Conservation (phyloP, 768 basidiomycete genomes). For the Auriscalpium orientale region DNA sequence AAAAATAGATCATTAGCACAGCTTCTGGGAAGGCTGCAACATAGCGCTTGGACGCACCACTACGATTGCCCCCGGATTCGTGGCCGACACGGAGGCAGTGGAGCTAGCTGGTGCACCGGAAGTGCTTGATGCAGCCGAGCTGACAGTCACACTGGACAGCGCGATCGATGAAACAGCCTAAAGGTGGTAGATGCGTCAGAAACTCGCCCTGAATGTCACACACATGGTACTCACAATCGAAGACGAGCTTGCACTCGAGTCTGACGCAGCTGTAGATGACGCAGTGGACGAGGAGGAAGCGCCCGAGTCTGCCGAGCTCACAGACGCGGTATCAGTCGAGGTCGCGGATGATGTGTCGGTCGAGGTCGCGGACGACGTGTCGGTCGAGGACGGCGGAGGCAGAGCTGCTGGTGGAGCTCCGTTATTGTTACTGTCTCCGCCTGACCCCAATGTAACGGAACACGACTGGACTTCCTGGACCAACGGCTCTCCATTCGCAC, state of each 20-base stretch:
- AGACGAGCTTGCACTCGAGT: background rate
- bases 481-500: conserved; percentile 20
- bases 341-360: background rate
- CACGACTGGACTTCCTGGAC: conserved; percentile 28
- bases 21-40: background rate
- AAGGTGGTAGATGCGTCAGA: background rate
- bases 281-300: conserved; percentile 8
- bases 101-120: background rate
- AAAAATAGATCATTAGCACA: no score
- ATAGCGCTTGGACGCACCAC: background rate
- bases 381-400: background rate
- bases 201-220: background rate
- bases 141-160: background rate
- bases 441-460: conserved; percentile 10
- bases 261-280: background rate
- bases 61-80: background rate
- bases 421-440: background rate
- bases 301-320: background rate
- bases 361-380: background rate
- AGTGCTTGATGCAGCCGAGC: background rate
- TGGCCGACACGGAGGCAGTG: background rate
- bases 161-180: background rate
- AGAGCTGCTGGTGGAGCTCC: background rate
- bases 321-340: background rate
- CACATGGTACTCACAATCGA: background rate